Evolutionary conservation across 2,329 filamentous ascomycete genomes (phyloP), one percentile per base, ranked within the genome.

Genomic region (Penicillium sumatraense): DNA sequence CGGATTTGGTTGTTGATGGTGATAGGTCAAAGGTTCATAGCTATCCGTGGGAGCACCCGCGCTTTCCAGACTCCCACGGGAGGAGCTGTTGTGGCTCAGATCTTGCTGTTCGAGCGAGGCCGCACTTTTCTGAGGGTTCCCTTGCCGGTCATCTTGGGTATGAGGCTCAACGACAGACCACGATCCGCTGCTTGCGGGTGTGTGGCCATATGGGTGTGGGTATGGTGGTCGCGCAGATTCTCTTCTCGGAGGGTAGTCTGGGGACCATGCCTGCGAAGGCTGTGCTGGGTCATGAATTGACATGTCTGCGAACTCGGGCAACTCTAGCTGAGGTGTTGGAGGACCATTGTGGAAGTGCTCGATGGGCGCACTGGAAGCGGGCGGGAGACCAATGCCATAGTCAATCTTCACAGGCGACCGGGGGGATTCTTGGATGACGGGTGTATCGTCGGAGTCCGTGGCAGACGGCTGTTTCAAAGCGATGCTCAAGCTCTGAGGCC

Each of bases 11-110:
- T 79, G 74, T 44, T 78, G 77, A 62, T 85, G 80, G 55, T 80
- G 77, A 59, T 83, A 85, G 41, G 81, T 76, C 42, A 84, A 64
- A 23, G 79, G 79, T 48, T 80, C 77, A 51, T 76, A 78, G 48
- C 58, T 62, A 26, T 78, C 74, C 16, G 70, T 64, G 16, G 64
- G 61, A 18, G 63, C 61, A 5, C 68, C 53, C 5, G 65, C 61
- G 48, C 71, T 76, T 42, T 75, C 72, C 36, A 75, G 35, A 54
- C 74, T 76, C 31, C 65, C 69, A 6, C 66, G 68, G 5, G 73
- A 74, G 13, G 73, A 75, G 31, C 63, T 67, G 11, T 68, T 63
- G 31, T 69, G 66, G 42, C 65, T 66, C 2, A 58, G 53, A 10
- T 40, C 60, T 31, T 65, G 63, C 24, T 59, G 68, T 33, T 70